Conservation (phyloP, 192 early-diverging fungal species). For the Haplosporangium gracile region DNA sequence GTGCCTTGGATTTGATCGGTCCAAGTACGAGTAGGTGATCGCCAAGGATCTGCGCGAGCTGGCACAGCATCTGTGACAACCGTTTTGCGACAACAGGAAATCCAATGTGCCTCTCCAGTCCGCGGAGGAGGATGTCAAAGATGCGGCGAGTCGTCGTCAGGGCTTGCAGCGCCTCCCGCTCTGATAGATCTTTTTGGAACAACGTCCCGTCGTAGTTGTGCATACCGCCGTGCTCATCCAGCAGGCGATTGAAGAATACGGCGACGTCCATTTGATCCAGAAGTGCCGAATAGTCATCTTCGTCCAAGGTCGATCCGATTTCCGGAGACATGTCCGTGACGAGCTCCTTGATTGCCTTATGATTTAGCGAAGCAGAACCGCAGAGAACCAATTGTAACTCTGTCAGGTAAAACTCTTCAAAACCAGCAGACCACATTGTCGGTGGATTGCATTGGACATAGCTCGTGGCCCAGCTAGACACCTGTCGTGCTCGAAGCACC, state of each 20-base stretch:
- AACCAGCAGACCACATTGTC: slow-evolving; percentile 22
- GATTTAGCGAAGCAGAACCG: not conserved
- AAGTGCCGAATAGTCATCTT: slow-evolving; percentile 58
- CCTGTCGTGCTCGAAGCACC: slow-evolving; percentile 11
- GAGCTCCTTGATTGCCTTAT: not conserved
- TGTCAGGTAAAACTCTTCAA: slow-evolving; percentile 32
- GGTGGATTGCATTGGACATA: slow-evolving; percentile 44
- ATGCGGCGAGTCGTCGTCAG: slow-evolving; percentile 31
- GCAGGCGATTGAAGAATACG: slow-evolving; percentile 39
- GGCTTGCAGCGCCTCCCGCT: slow-evolving; percentile 24
- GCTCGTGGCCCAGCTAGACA: slow-evolving; percentile 28
- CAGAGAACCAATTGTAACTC: slow-evolving; percentile 38
- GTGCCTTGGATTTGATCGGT: slow-evolving; percentile 7
- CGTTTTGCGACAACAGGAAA: slow-evolving; percentile 40
- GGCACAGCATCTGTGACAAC: slow-evolving; percentile 55
- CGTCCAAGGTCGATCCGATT: slow-evolving; percentile 32
- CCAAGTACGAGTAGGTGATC: slow-evolving; percentile 39
- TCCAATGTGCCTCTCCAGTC: slow-evolving; percentile 13
- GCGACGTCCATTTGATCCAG: slow-evolving; percentile 60
- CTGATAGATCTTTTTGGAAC: slow-evolving; percentile 32
- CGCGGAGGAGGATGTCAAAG: slow-evolving; percentile 29
- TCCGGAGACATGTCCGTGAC: not conserved
- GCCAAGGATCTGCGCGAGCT: slow-evolving; percentile 55
- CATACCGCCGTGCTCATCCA: slow-evolving; percentile 47
- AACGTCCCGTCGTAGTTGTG: slow-evolving; percentile 25